Conservation (phyloP, 164 flowering plant species). For the Chloranthus sessilifolius region DNA sequence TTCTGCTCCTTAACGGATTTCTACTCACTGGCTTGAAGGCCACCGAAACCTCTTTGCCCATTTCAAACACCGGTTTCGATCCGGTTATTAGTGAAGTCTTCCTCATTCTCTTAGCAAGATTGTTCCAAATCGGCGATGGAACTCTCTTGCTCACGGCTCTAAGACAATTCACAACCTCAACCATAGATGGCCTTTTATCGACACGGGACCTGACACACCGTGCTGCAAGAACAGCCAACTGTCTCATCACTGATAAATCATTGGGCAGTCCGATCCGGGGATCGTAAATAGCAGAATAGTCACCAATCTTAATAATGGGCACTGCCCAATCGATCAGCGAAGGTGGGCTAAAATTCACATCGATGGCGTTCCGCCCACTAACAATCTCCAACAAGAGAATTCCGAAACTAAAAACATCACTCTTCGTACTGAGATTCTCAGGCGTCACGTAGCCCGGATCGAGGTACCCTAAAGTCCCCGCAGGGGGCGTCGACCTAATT, state of each 20-base stretch:
- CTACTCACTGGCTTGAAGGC: slow-evolving; percentile 23
- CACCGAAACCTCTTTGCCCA: slow-evolving; percentile 22
- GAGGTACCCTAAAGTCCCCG: slow-evolving; percentile 76
- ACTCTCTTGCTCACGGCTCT: slow-evolving; percentile 25
- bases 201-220: slow-evolving; percentile 53
- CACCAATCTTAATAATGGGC: slow-evolving; percentile 47
- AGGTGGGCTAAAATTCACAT: slow-evolving; percentile 71
- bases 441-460: slow-evolving; percentile 71
- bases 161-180: slow-evolving; percentile 58
- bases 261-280: slow-evolving; percentile 37
- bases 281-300: slow-evolving; percentile 40
- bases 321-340: slow-evolving; percentile 83
- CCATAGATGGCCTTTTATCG: slow-evolving; percentile 68
- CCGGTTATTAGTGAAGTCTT: slow-evolving; percentile 5
- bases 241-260: slow-evolving; percentile 32
- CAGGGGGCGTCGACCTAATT: slow-evolving; percentile 64
- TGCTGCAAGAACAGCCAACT: slow-evolving; percentile 50
- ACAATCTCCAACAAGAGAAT: slow-evolving; percentile 59
- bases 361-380: slow-evolving; percentile 80
- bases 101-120: slow-evolving; percentile 32
- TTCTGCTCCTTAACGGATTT: slow-evolving; percentile 28
- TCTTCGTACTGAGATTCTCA: slow-evolving; percentile 51
- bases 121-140: slow-evolving; percentile 34
- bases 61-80: slow-evolving; percentile 20
- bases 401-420: slow-evolving; percentile 79